These are phyloP conservation scores for Jaenimonas drosophilae DNA, from an alignment of 208 protist genomes.

Conservation along the genomic window DNA sequence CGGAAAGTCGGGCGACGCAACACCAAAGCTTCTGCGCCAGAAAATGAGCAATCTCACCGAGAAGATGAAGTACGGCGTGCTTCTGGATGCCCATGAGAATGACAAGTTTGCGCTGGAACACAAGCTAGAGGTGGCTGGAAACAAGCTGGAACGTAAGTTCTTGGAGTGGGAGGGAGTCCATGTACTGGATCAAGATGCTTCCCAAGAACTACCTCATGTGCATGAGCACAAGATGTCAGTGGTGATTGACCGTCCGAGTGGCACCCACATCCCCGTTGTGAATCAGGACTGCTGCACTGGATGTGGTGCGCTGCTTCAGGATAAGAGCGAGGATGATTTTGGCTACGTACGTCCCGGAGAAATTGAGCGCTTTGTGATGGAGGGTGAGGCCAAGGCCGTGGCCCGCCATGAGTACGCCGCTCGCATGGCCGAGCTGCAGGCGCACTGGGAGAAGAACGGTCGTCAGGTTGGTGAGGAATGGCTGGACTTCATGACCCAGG, in stretches of 20 bases:
- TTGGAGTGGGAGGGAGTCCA: slow-evolving; percentile 84
- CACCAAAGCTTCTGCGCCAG: slow-evolving; percentile 21
- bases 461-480: slow-evolving; percentile 87
- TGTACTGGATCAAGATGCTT: slow-evolving; percentile 66
- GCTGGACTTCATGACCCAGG: slow-evolving; percentile 92
- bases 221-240: slow-evolving; percentile 65
- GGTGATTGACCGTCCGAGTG: slow-evolving; percentile 64
- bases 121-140: slow-evolving; percentile 58
- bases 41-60: slow-evolving; percentile 51
- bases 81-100: slow-evolving; percentile 82
- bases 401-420: slow-evolving; percentile 65
- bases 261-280: slow-evolving; percentile 63
- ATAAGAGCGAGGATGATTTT: slow-evolving; percentile 49
- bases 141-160: slow-evolving; percentile 77
- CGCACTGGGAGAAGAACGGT: slow-evolving; percentile 86
- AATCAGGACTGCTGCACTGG: slow-evolving; percentile 78
- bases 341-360: slow-evolving; percentile 71
- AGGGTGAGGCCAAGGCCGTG: slow-evolving; percentile 33
- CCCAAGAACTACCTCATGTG: slow-evolving; percentile 40
- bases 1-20: background rate
- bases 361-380: slow-evolving; percentile 63
- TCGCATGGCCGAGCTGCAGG: slow-evolving; percentile 84
- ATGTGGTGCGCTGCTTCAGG: slow-evolving; percentile 82
- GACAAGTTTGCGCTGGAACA: slow-evolving; percentile 82
- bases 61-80: slow-evolving; percentile 84